Evolutionary conservation across 129 eudicot genomes (phyloP), one percentile per base, ranked within the genome.

Genomic region (Rutidosis leptorrhynchoides): DNA sequence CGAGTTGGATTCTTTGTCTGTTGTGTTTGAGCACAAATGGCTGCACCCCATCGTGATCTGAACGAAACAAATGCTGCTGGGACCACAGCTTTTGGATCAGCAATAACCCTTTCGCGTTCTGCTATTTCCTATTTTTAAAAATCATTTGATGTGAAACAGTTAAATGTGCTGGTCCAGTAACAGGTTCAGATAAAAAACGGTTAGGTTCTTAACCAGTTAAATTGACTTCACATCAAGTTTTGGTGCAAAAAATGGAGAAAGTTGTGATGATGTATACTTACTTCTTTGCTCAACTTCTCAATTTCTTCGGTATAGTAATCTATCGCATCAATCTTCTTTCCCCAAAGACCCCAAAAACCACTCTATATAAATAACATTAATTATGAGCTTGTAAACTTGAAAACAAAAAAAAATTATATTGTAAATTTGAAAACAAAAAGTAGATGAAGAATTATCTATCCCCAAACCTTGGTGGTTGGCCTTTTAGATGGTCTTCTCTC

Each of bases 331-430:
- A 93, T 82, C 5, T 73, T 72, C 78, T 68, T 68, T 42, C 99
- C 99, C 95, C 95, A 93, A 64, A 84, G 93, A 58, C 96, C 99
- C 80, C 95, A 93, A 79, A 93, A 93, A 77, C 99, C 99, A 86
- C 95, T 81, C 99, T 93, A 89, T 84, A 88, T 49, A 59, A 20
- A 72, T 54, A 62, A 69, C n/a, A 57, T 20, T 58, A 70, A 76
- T 56, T 70, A 69, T n/a, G n/a, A n/a, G n/a, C n/a, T 56, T 70
- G 66, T 12, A 68, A 67, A 49, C 62, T 52, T 42, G 15, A 11
- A 37, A 2, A 16, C 16, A 40, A 11, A 40, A 35, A 7, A 67
- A 21, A n/a, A n/a, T n/a, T n/a, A 66, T 72, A 64, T 77, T 57
- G 51, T 17, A 60, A 68, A 35, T 61, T 35, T 43, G 16, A 74